Conservation (phyloP, 2,329 filamentous ascomycete genomes). For the Penicillium vulpinum region DNA sequence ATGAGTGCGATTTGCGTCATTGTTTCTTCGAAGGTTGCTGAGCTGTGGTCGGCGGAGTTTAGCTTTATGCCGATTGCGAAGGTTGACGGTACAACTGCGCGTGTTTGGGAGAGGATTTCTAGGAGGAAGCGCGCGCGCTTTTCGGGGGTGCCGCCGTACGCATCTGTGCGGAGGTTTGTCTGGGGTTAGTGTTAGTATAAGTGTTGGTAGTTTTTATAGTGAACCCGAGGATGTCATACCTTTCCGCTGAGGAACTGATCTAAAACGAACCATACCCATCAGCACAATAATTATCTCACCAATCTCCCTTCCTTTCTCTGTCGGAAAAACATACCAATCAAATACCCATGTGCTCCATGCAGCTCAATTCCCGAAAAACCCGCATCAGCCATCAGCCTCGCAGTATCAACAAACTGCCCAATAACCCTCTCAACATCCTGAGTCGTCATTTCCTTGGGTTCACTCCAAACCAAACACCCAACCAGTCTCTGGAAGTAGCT, state of each 20-base stretch:
- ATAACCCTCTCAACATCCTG: conserved; percentile 57
- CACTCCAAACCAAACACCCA: conserved; percentile 42
- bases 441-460: conserved; percentile 57
- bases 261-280: conserved; percentile 3
- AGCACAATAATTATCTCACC: neutral
- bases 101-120: conserved; percentile 46
- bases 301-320: no score
- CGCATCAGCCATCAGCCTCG: conserved; percentile 50
- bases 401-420: conserved; percentile 54
- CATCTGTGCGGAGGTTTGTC: conserved; percentile 51
- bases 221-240: conserved; percentile 21
- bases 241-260: conserved; percentile 42
- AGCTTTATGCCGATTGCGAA: conserved; percentile 54
- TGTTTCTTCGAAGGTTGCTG: conserved; percentile 48
- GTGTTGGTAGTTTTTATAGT: neutral
- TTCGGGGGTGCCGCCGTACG: conserved; percentile 49
- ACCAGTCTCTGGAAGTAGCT: conserved; percentile 38
- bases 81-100: conserved; percentile 42
- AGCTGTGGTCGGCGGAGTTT: conserved; percentile 52
- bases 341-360: conserved; percentile 55
- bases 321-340: conserved; percentile 46
- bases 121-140: conserved; percentile 50
- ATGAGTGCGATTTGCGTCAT: conserved; percentile 58
- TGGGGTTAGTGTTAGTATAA: conserved; percentile 17
- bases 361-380: conserved; percentile 58